Percentiles rank a stretch among this genome's conserved stretches.
Evolutionary conservation across 768 basidiomycete species (phyloP).

Genomic region (Boletales sp.): DNA sequence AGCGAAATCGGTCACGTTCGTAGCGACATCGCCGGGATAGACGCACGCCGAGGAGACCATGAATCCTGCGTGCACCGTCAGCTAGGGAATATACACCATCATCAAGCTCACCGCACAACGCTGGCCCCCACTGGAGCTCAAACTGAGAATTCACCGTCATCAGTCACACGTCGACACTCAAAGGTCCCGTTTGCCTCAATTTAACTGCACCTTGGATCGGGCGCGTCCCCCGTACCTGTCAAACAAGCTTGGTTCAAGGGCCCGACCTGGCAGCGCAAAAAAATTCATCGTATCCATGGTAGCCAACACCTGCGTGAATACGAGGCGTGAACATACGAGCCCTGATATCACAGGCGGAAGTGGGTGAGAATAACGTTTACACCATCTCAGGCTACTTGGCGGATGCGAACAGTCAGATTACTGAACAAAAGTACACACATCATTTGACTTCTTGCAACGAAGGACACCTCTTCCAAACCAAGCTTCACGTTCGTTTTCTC

Average conservation of each 20-base stretch:
- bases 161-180: too few relatives aligned
- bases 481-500: conserved; percentile 24
- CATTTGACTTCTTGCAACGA: conserved; percentile 4
- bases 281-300: too few relatives aligned
- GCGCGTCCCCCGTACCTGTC: background rate
- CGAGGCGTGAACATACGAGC: too few relatives aligned
- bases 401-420: conserved; percentile 10
- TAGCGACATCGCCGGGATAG: too few relatives aligned
- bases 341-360: too few relatives aligned
- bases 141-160: background rate
- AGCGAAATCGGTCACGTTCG: background rate
- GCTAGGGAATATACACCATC: background rate
- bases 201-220: too few relatives aligned
- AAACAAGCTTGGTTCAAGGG: background rate
- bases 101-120: conserved; percentile 2
- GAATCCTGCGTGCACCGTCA: conserved; percentile 2
- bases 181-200: too few relatives aligned
- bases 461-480: background rate
- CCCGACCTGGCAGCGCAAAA: background rate
- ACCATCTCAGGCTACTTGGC: too few relatives aligned
- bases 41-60: background rate
- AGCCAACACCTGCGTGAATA: too few relatives aligned
- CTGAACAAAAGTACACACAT: conserved; percentile 10
- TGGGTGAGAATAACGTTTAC: background rate
- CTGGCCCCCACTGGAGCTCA: background rate